Conservation (phyloP, 1,284 basidiomycete species). For the Fomitopsis pinicola region DNA sequence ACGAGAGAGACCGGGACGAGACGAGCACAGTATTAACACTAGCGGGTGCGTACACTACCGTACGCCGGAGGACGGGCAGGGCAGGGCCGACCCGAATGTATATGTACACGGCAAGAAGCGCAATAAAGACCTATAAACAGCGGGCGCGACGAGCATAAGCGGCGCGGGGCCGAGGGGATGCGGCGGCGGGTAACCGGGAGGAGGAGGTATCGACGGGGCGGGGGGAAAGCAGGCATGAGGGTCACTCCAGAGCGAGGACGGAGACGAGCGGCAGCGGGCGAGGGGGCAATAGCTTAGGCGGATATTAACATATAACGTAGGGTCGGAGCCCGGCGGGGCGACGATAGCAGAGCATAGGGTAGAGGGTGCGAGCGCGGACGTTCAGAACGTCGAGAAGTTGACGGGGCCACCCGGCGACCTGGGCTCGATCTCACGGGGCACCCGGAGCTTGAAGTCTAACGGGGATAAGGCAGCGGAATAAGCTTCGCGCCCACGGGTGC, state of each 20-base stretch:
- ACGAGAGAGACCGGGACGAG: not conserved
- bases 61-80: not conserved
- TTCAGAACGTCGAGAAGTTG: constrained; percentile 53
- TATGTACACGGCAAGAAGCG: constrained; percentile 2
- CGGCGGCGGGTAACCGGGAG: not conserved
- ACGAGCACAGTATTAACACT: not conserved
- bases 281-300: not conserved
- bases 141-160: not conserved
- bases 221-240: not conserved
- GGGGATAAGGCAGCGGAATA: not conserved
- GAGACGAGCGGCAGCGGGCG: not conserved
- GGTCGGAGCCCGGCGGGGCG: not conserved
- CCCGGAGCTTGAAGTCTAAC: constrained; percentile 59
- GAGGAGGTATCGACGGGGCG: not conserved
- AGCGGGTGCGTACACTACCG: not conserved
- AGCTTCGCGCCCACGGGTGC: not conserved
- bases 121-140: constrained; percentile 1
- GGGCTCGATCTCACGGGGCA: constrained; percentile 42
- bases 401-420: constrained; percentile 29
- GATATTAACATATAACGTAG: constrained; percentile 1
- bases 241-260: not conserved
- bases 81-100: not conserved
- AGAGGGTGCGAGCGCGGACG: not conserved
- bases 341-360: not conserved
- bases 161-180: not conserved